Base-by-base conservation (phyloP, 352 stramenopile genomes). In the Globisporangium carolinianum region DNA sequence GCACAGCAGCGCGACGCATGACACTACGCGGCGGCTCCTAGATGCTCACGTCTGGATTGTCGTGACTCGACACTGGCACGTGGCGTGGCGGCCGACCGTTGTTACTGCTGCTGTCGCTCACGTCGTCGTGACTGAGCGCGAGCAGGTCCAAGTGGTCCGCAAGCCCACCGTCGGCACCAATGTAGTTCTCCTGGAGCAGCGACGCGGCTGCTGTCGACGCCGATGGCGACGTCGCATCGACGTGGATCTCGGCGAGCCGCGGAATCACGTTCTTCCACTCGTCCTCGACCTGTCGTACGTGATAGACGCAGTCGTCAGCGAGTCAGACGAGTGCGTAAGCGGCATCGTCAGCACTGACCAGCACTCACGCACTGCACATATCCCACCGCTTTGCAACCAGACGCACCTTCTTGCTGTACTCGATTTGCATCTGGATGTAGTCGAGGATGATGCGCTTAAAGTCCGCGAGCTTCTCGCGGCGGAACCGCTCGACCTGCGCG, bases 401-500 rank as follows among this genome's bases (percentile, higher is more conserved):
- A 50, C 58, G 3, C 32, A 93, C 87, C 69, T 91, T 86, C 61
- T 97, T 95, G 73, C 97, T 98, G 79, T 98, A 98, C 59, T 97
- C 87, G 60, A 98, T 97, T 69, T 99, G 94, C 68, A 98, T 86
- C 55, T 97, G 82, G 65, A 98, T 97, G 75, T 98, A 99, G 48
- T 98, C 91, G 60, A 98, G 73, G 14, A 99, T 91, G 55, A 97
- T 97, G 48, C 83, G 80, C 62, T 97, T 97, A 65, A 99, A 98
- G 61, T 99, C 96, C 6, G 87, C 83, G 0, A 97, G 75, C 52
- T 98, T 98, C 58, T 98, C 91, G 4, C 87, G 75, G 64, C 98
- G 98, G 75, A 99, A 99, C 10, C 95, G 82, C 72, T 98, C 94
- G n/a, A 98, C 94, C 66, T 72, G 38, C 32, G 35, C 12, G 8